Conservation (phyloP, 768 basidiomycete species). For the Mycena vulgaris region DNA sequence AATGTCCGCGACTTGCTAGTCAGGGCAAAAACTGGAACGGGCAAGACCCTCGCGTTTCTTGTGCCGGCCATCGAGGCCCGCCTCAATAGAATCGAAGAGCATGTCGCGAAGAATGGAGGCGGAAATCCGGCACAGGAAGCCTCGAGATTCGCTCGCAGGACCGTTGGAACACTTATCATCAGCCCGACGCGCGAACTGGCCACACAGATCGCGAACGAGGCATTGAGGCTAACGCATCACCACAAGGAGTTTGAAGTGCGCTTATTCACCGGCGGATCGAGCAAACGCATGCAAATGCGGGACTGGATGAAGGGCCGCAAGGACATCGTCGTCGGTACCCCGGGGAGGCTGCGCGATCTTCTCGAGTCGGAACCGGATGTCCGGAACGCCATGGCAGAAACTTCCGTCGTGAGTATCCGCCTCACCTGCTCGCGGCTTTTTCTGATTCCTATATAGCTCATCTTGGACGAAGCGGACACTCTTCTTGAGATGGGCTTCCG, state of each 20-base stretch:
- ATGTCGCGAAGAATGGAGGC: conserved; percentile 15
- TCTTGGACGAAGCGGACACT: conserved; percentile 95
- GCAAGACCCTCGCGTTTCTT: conserved; percentile 92
- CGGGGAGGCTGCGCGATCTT: conserved; percentile 88
- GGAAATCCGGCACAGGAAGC: conserved; percentile 50
- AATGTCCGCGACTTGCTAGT: conserved; percentile 81
- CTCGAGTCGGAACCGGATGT: conserved; percentile 73
- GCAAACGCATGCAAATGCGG: conserved; percentile 75
- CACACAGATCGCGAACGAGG: conserved; percentile 91
- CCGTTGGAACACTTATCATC: conserved; percentile 84
- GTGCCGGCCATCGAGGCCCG: conserved; percentile 89
- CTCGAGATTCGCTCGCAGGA: conserved; percentile 60
- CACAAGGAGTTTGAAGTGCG: conserved; percentile 78
- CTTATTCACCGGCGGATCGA: conserved; percentile 84
- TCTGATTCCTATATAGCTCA: conserved; percentile 65
- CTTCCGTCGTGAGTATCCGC: conserved; percentile 68
- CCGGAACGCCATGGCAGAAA: conserved; percentile 63
- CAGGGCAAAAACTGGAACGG: conserved; percentile 91
- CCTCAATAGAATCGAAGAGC: conserved; percentile 65
- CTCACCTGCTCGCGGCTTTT: conserved; percentile 17
- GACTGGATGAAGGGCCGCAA: conserved; percentile 75
- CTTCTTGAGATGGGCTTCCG: conserved; percentile 95
- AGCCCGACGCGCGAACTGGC: conserved; percentile 94
- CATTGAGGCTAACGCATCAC: conserved; percentile 72
- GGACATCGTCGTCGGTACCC: conserved; percentile 92